Base-by-base conservation (phyloP, 176 grass and related monocot species). In the Rhynchospora tenuis region DNA sequence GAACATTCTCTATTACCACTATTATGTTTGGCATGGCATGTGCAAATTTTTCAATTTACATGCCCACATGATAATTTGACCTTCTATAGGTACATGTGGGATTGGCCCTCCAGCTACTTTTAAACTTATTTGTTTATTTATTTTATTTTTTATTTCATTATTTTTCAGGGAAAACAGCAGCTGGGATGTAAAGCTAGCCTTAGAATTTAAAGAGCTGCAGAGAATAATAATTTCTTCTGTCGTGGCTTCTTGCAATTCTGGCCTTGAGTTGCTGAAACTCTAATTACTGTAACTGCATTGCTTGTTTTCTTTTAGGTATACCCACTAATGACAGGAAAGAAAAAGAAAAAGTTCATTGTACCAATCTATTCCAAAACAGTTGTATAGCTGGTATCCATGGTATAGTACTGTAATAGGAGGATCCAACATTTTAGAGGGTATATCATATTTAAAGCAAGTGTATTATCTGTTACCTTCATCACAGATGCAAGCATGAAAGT, bases 181-280 rank as follows among this genome's bases (percentile, higher is more conserved):
- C 78, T 98, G 95, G 92, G 95, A 98, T 29, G 54, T 93, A 61
- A 90, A 89, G 26, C 81, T 98, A n/a, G 82, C 91, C 5, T 42
- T 91, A 71, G 86, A 89, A 14, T 98, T 90, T 84, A 95, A 88
- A 68, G 88, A 91, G 81, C 80, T 93, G 19, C 89, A 98, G 52
- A 90, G 87, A 81, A 88, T 74, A 75, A 90, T 95, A 78, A 76
- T 95, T 87, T 86, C 77, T 26, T 93, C 95, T 52, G 85, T 93
- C 19, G 47, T 94, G 79, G 69, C 76, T 42, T 91, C 91, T 22
- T 93, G 95, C 84, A 64, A 59, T 63, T 87, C 87, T 75, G 87
- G 73, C 26, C 69, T 98, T 75, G 74, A 89, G 62, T 75, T 54
- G 19, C 75, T 87, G 85, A 47, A 88, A 42, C 23, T 56, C 59